A percentile compares a stretch with the other conserved stretches of the same genome.
Conservation (phyloP, 495 filamentous ascomycete genomes). For the Annulohypoxylon maeteangense region DNA sequence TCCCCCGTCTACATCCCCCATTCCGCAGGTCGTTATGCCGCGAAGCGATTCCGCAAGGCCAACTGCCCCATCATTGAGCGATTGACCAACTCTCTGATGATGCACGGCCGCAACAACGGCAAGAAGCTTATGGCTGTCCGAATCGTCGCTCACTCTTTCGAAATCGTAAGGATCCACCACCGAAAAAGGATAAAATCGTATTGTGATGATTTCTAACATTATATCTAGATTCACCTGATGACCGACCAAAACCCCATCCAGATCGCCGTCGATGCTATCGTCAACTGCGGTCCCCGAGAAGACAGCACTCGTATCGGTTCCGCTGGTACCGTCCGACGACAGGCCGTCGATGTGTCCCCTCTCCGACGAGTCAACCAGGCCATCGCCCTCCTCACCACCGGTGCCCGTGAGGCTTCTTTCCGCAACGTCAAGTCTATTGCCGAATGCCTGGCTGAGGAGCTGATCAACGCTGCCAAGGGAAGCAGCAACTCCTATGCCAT, state of each 20-base stretch:
- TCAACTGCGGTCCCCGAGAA: slow-evolving; percentile 99
- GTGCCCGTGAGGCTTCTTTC: slow-evolving; percentile 97
- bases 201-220: slow-evolving; percentile 22
- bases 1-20: slow-evolving; percentile 98
- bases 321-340: slow-evolving; percentile 98
- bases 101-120: slow-evolving; percentile 99
- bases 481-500: slow-evolving; percentile 99
- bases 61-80: slow-evolving; percentile 99
- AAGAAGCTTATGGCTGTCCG: slow-evolving; percentile 99
- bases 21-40: slow-evolving; percentile 97
- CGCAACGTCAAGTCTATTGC: slow-evolving; percentile 98
- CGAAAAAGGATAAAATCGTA: background rate
- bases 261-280: slow-evolving; percentile 98
- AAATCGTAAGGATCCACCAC: slow-evolving; percentile 77
- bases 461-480: slow-evolving; percentile 99
- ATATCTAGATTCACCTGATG: slow-evolving; percentile 94
- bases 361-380: slow-evolving; percentile 99
- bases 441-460: slow-evolving; percentile 98
- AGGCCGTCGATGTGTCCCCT: slow-evolving; percentile 99
- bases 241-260: slow-evolving; percentile 99
- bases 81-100: slow-evolving; percentile 99
- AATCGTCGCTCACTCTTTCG: slow-evolving; percentile 98
- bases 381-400: slow-evolving; percentile 95
- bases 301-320: slow-evolving; percentile 99
- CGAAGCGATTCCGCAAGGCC: slow-evolving; percentile 99